Percentiles rank a stretch among this genome's conserved stretches.
Evolutionary conservation across 1,139 yeast genomes (phyloP).

Genomic region (Blastobotrys apis): DNA sequence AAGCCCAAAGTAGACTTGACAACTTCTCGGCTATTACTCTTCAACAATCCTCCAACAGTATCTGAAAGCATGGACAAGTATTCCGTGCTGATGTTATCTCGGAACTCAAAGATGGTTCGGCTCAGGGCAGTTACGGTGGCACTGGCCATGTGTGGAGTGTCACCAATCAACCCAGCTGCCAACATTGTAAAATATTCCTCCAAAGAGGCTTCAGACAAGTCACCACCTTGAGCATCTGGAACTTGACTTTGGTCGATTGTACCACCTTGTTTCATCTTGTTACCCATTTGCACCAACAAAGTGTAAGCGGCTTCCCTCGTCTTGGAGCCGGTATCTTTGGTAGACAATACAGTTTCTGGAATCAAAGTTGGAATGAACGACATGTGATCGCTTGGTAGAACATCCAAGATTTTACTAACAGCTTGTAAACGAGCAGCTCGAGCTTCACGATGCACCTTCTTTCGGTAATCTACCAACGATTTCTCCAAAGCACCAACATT

Average conservation of each 20-base stretch:
- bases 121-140: slow-evolving; percentile 91
- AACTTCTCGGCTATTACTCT: slow-evolving; percentile 87
- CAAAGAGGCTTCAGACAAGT: slow-evolving; percentile 61
- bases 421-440: slow-evolving; percentile 77
- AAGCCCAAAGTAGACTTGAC: slow-evolving; percentile 94
- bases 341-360: slow-evolving; percentile 84
- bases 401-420: slow-evolving; percentile 53
- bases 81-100: slow-evolving; percentile 52
- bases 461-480: slow-evolving; percentile 56
- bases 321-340: slow-evolving; percentile 92
- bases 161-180: slow-evolving; percentile 94
- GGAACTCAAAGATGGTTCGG: slow-evolving; percentile 82
- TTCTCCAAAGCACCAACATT: slow-evolving; percentile 58
- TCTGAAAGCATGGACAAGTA: slow-evolving; percentile 69
- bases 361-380: slow-evolving; percentile 75
- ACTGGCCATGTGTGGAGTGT: slow-evolving; percentile 90
- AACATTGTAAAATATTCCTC: slow-evolving; percentile 88
- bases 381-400: slow-evolving; percentile 59
- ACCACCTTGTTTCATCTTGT: slow-evolving; percentile 71
- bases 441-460: slow-evolving; percentile 64
- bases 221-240: slow-evolving; percentile 59
- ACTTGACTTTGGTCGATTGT: slow-evolving; percentile 59
- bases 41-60: slow-evolving; percentile 86
- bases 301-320: slow-evolving; percentile 80
- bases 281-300: slow-evolving; percentile 75